Conservation (phyloP, 1,284 basidiomycete genomes). For the Sporisorium sorghi region DNA sequence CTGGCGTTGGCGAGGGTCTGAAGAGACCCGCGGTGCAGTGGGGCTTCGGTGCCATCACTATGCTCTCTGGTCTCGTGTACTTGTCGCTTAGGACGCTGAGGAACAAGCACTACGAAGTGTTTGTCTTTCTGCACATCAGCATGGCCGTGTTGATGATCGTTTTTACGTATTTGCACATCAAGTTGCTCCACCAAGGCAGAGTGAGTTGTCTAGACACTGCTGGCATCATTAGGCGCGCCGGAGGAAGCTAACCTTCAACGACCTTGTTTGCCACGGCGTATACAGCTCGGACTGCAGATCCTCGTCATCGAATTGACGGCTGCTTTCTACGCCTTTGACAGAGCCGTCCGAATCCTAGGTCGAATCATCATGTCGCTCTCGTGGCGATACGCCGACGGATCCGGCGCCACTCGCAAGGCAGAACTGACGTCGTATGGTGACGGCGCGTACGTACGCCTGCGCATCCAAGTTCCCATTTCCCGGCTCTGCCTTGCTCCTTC, state of each 20-base stretch:
- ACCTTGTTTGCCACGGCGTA: neutral
- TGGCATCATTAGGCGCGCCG: too few relatives aligned
- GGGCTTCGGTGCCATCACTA: slow-evolving; percentile 46
- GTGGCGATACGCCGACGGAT: slow-evolving; percentile 24
- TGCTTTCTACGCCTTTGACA: slow-evolving; percentile 43
- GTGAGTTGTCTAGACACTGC: slow-evolving; percentile 16
- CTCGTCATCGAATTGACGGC: slow-evolving; percentile 32
- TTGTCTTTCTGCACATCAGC: slow-evolving; percentile 63
- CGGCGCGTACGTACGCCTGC: slow-evolving; percentile 19
- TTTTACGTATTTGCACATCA: slow-evolving; percentile 63
- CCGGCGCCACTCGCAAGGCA: slow-evolving; percentile 25
- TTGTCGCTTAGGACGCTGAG: slow-evolving; percentile 33
- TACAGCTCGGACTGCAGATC: slow-evolving; percentile 25
- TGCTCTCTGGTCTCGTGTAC: slow-evolving; percentile 36
- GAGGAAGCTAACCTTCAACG: neutral
- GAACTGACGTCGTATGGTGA: slow-evolving; percentile 11
- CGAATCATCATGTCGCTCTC: slow-evolving; percentile 22
- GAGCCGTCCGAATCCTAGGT: slow-evolving; percentile 20
- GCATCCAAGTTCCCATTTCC: slow-evolving; percentile 31
- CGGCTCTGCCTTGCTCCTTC: slow-evolving; percentile 12
- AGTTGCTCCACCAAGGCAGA: slow-evolving; percentile 39
- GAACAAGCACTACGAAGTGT: slow-evolving; percentile 38
- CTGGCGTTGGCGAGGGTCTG: slow-evolving; percentile 14
- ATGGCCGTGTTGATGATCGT: slow-evolving; percentile 60
- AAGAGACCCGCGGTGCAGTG: slow-evolving; percentile 56